A percentile compares a stretch with the other conserved stretches of the same genome.
These are phyloP conservation scores for Alternaria burnsii DNA, from an alignment of 2,329 filamentous ascomycete species.

Conservation along the genomic window DNA sequence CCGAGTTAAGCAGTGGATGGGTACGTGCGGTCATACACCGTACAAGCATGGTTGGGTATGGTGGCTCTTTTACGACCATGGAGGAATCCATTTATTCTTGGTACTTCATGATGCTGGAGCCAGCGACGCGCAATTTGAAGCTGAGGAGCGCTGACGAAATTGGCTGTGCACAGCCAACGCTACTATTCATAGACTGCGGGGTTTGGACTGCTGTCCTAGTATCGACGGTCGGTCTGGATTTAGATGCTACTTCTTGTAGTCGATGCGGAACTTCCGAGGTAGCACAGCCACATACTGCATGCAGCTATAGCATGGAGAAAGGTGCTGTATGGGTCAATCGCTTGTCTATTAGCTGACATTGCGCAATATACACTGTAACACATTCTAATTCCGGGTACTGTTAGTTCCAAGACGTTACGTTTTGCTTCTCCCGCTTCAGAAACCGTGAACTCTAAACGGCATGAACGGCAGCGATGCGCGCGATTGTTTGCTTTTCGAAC, in stretches of 20 bases:
- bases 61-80: not conserved
- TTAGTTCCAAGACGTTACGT: not conserved
- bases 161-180: not conserved
- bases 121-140: not conserved
- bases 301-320: not conserved
- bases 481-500: slow-evolving; percentile 3
- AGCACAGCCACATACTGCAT: not conserved
- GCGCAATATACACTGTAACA: too few species aligned
- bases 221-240: not conserved
- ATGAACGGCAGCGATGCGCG: not conserved
- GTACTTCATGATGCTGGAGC: not conserved
- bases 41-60: not conserved
- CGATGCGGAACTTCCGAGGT: not conserved
- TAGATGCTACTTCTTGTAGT: not conserved
- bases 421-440: slow-evolving; percentile 2
- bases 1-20: not conserved
- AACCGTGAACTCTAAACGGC: not conserved
- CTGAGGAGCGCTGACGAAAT: not conserved
- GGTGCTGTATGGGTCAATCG: not conserved
- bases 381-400: not conserved
- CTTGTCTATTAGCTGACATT: not conserved
- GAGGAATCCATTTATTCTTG: not conserved
- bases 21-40: not conserved
- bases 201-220: not conserved
- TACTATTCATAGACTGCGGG: not conserved